These are phyloP conservation scores for Acer saccharum DNA, from an alignment of 345 rosid genomes.

Conservation along the genomic window DNA sequence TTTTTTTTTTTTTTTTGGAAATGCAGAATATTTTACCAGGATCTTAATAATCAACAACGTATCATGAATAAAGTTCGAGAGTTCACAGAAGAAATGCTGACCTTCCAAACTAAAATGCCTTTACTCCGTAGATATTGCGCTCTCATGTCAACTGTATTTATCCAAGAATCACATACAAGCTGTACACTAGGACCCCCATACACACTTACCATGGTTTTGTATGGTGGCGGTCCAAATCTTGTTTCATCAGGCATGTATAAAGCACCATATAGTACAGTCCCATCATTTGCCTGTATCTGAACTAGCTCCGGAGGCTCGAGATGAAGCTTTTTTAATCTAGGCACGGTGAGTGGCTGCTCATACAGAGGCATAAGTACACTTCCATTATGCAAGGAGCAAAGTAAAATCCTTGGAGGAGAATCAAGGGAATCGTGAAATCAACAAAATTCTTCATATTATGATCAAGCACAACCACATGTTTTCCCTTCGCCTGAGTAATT, in stretches of 20 bases:
- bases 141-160: conserved; percentile 88
- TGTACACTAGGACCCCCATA: conserved; percentile 94
- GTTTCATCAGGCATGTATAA: conserved; percentile 72
- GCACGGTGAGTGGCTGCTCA: conserved; percentile 62
- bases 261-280: conserved; percentile 72
- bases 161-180: conserved; percentile 75
- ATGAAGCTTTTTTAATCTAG: conserved; percentile 55
- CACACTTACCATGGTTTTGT: conserved; percentile 78
- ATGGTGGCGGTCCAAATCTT: conserved; percentile 91
- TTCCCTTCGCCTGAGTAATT: conserved; percentile 83
- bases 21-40: not conserved
- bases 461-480: conserved; percentile 78
- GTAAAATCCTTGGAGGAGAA: conserved; percentile 67
- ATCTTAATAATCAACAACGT: not conserved
- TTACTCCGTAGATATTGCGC: conserved; percentile 87
- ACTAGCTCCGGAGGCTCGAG: conserved; percentile 79
- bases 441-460: conserved; percentile 81
- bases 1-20: too few species aligned
- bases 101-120: conserved; percentile 97
- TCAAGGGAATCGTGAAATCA: conserved; percentile 82
- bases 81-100: conserved; percentile 21
- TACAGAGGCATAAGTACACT: conserved; percentile 57
- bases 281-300: conserved; percentile 71
- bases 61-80: not conserved
- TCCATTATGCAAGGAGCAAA: conserved; percentile 72